phyloP scores from a whole-genome alignment of 2,329 filamentous ascomycete genomes.

The Huntiella abstrusa region DNA sequence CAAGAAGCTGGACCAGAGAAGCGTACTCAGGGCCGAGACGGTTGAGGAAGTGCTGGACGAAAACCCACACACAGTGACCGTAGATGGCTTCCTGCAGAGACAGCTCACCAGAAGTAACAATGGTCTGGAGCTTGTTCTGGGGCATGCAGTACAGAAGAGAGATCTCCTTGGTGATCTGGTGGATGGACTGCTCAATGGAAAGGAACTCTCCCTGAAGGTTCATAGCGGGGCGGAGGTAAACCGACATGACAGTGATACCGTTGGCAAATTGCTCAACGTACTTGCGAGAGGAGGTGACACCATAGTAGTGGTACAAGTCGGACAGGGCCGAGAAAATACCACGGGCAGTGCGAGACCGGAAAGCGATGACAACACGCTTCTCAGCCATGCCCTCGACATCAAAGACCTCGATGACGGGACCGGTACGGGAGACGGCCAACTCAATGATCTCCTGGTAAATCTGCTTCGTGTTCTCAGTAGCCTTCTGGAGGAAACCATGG shows the following conservation, averaged over 20 bases:
- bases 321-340: slow-evolving; percentile 90
- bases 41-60: slow-evolving; percentile 95
- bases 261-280: slow-evolving; percentile 99
- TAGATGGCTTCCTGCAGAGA: slow-evolving; percentile 96
- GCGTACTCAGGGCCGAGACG: slow-evolving; percentile 82
- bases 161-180: slow-evolving; percentile 97
- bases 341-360: slow-evolving; percentile 78
- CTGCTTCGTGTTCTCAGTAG: slow-evolving; percentile 83
- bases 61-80: slow-evolving; percentile 93
- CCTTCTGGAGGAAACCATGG: slow-evolving; percentile 85
- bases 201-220: slow-evolving; percentile 42
- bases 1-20: slow-evolving; percentile 63
- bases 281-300: slow-evolving; percentile 86
- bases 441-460: slow-evolving; percentile 91
- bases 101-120: slow-evolving; percentile 71
- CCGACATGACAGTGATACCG: slow-evolving; percentile 89
- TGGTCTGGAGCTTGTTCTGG: slow-evolving; percentile 82
- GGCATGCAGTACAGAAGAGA: slow-evolving; percentile 95
- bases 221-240: slow-evolving; percentile 65
- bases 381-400: slow-evolving; percentile 82
- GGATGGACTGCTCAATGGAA: slow-evolving; percentile 81
- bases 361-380: slow-evolving; percentile 86
- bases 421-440: slow-evolving; percentile 64
- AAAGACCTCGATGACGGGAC: slow-evolving; percentile 94
- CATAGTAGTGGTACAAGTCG: slow-evolving; percentile 97